Conservation (phyloP, 2,329 filamentous ascomycete species). For the Exophiala viscosa region DNA sequence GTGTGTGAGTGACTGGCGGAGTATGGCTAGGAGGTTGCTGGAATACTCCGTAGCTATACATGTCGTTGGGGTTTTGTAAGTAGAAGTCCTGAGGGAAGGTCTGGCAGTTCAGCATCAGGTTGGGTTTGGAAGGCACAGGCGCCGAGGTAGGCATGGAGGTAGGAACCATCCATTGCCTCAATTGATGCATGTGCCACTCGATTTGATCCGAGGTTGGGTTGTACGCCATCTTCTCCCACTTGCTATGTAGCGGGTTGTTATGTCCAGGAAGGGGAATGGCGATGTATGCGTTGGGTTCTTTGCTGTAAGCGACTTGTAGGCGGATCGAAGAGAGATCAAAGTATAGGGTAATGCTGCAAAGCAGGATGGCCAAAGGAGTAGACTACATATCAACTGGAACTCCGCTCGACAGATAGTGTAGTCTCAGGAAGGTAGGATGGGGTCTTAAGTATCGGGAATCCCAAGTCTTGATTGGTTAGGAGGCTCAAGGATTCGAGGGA, state of each 20-base stretch:
- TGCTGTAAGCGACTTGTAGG: background rate
- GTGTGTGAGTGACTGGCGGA: slow-evolving; percentile 5
- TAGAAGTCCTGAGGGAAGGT: slow-evolving; percentile 23
- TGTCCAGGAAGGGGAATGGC: background rate
- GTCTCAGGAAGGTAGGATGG: background rate
- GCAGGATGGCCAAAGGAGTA: background rate
- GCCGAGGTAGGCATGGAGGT: slow-evolving; percentile 20
- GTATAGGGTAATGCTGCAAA: slow-evolving; percentile 5
- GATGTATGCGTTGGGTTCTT: background rate
- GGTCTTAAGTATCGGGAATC: too few species aligned
- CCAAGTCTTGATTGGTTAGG: too few species aligned
- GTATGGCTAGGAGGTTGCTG: slow-evolving; percentile 1
- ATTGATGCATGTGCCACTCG: slow-evolving; percentile 27
- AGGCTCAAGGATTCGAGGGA: too few species aligned
- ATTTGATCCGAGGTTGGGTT: slow-evolving; percentile 22
- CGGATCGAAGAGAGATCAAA: background rate
- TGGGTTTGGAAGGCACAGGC: slow-evolving; percentile 13
- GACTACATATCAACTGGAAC: slow-evolving; percentile 10
- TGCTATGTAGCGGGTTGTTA: background rate
- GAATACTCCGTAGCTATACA: slow-evolving; percentile 20
- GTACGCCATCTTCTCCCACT: slow-evolving; percentile 16
- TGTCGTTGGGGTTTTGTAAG: slow-evolving; percentile 19
- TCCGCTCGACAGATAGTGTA: too few species aligned
- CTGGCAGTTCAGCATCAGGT: background rate
- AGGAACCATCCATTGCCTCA: slow-evolving; percentile 27